Evolutionary conservation across 306 rosid species (phyloP).

Genomic region (Castanea crenata): DNA sequence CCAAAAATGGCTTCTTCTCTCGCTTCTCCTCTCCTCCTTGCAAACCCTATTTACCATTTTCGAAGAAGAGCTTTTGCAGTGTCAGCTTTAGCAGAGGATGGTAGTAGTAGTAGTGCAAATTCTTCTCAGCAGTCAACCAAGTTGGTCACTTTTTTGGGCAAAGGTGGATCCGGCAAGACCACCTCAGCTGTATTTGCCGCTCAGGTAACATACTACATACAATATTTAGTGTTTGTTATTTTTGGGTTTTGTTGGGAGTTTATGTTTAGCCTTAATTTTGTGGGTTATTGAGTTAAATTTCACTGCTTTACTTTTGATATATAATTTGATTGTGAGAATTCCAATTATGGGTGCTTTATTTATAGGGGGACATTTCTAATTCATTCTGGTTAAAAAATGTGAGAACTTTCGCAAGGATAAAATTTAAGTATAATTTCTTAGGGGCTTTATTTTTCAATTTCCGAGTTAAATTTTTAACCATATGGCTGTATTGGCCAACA

Average conservation of each 20-base stretch:
- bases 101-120: neutral
- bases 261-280: neutral
- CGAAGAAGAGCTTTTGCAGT: slow-evolving; percentile 16
- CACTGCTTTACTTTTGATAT: neutral
- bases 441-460: too few relatives aligned
- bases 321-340: neutral
- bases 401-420: too few relatives aligned
- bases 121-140: slow-evolving; percentile 43
- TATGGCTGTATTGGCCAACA: too few relatives aligned
- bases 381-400: too few relatives aligned
- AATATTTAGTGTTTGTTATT: neutral
- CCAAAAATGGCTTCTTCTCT: slow-evolving; percentile 29
- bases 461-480: too few relatives aligned
- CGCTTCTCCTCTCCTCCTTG: slow-evolving; percentile 26
- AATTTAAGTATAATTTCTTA: too few relatives aligned
- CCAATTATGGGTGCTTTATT: too few relatives aligned
- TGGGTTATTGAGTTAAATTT: neutral
- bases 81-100: slow-evolving; percentile 35
- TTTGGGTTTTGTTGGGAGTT: neutral
- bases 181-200: slow-evolving; percentile 88
- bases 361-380: too few relatives aligned
- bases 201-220: slow-evolving; percentile 38
- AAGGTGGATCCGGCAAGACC: slow-evolving; percentile 97
- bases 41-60: slow-evolving; percentile 21
- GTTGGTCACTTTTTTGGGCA: slow-evolving; percentile 83